Evolutionary conservation across 805 yeast genomes (phyloP).

Genomic region (Maudiozyma pseudohumilis): DNA sequence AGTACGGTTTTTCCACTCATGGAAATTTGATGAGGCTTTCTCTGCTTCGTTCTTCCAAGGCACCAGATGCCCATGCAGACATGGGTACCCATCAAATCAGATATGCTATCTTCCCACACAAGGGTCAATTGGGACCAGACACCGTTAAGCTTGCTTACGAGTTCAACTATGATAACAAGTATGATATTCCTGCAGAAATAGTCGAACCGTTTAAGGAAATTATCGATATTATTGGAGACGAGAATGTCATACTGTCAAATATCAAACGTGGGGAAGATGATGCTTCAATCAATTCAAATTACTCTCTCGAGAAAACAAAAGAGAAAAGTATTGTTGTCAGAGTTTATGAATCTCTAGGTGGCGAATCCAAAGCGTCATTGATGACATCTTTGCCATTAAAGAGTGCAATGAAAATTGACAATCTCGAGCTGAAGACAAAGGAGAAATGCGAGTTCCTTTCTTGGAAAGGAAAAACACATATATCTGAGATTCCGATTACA

Average conservation of each 20-base stretch:
- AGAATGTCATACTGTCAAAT: conserved; percentile 58
- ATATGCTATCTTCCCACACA: conserved; percentile 79
- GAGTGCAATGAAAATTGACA: conserved; percentile 45
- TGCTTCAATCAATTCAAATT: conserved; percentile 37
- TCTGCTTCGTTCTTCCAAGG: conserved; percentile 80
- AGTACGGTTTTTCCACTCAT: conserved; percentile 87
- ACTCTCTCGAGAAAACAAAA: conserved; percentile 37
- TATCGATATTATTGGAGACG: conserved; percentile 37
- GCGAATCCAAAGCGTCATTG: conserved; percentile 47
- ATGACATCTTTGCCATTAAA: conserved; percentile 36
- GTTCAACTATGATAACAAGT: conserved; percentile 49
- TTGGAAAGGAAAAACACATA: conserved; percentile 30
- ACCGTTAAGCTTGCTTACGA: conserved; percentile 70
- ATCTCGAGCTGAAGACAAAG: conserved; percentile 42
- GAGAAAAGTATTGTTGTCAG: conserved; percentile 54
- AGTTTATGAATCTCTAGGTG: conserved; percentile 84
- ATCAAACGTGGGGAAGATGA: conserved; percentile 88
- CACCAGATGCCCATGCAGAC: conserved; percentile 91
- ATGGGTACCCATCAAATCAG: conserved; percentile 79
- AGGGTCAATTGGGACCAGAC: conserved; percentile 50
- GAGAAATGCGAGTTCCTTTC: conserved; percentile 32
- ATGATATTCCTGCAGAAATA: conserved; percentile 12
- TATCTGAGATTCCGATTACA: conserved; percentile 30
- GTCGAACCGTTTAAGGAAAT: conserved; percentile 21
- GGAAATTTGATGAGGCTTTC: conserved; percentile 89